These are phyloP conservation scores for Rhododendron griersonianum DNA, from an alignment of 148 eudicot genomes.

Conservation along the genomic window DNA sequence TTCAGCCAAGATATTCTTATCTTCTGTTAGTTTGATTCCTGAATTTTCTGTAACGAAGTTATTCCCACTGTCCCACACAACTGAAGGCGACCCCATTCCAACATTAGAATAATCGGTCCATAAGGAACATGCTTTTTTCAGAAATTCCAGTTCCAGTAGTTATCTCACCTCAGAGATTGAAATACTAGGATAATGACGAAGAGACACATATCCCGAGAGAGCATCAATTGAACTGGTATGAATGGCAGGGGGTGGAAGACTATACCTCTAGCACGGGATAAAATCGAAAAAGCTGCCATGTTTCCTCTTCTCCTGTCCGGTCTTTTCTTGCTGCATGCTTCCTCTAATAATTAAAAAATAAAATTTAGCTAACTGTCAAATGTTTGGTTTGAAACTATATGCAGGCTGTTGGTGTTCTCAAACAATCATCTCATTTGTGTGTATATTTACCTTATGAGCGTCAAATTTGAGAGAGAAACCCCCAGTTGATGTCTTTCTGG, in stretches of 20 bases:
- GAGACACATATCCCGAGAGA: neutral
- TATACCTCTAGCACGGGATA: slow-evolving; percentile 90
- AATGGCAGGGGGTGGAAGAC: neutral
- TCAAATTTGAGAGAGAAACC: slow-evolving; percentile 90
- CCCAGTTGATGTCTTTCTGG: slow-evolving; percentile 47
- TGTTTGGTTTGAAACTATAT: slow-evolving; percentile 3
- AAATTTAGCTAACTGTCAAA: slow-evolving; percentile 7
- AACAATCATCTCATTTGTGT: neutral
- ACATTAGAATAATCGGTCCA: neutral
- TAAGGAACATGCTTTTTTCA: neutral
- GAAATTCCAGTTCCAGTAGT: neutral
- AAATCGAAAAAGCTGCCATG: slow-evolving; percentile 86
- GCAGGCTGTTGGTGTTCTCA: neutral
- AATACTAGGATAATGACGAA: neutral
- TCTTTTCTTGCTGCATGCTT: slow-evolving; percentile 84
- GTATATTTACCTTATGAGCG: slow-evolving; percentile 59
- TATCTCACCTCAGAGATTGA: neutral
- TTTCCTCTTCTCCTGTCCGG: slow-evolving; percentile 74
- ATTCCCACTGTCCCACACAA: neutral
- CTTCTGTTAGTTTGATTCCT: neutral
- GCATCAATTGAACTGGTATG: neutral
- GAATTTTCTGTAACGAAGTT: neutral
- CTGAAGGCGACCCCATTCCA: neutral
- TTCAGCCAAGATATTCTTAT: neutral
- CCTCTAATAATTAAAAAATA: slow-evolving; percentile 40